Evolutionary conservation across 2,329 filamentous ascomycete species (phyloP), one percentile per base, ranked within the genome.

Genomic region (Didymella exigua): DNA sequence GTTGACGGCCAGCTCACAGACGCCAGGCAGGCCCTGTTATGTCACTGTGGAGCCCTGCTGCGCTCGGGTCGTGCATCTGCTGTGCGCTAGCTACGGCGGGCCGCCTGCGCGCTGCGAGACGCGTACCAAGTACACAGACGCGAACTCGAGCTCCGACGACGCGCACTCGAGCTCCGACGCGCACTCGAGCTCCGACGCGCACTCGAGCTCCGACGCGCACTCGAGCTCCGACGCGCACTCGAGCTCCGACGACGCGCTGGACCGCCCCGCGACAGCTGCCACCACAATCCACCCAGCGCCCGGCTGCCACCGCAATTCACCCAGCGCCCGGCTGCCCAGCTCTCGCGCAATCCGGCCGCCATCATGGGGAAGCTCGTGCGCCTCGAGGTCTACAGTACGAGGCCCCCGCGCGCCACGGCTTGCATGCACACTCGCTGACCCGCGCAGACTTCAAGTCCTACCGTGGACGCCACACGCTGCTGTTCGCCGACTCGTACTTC

Each of bases 401-500:
- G 8, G 4, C 21, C n/a, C 54, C n/a, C 30, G 37, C 54, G 27
- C 54, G 36, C 54, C 56, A 45, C 38, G 37, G 49, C 46, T 40
- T 44, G 49, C 48, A 36, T 41, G 19, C 58, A 65, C 48, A 30
- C 43, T 6, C 43, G 43, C 58, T 60, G 52, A 59, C 56, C 36
- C 43, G 52, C 40, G 24, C 70, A 95, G 90, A 99, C 81, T 99
- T 99, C 86, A 99, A 99, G 81, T 98, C 95, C 68, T 99, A 99
- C 82, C 96, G 96, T 77, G 95, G 93, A 54, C 93, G 97, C 70
- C 95, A 99, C 79, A 88, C 86, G 57, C 86, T 99, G 38, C 86
- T 97, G 48, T 97, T 99, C 70, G 93, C 93, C 71, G 93, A 99
- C 79, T 96, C 93, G 2, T 98, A 97, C 78, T 99, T 99, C 77